Base-by-base conservation (phyloP, 768 basidiomycete species). In the Saitozyma podzolica region DNA sequence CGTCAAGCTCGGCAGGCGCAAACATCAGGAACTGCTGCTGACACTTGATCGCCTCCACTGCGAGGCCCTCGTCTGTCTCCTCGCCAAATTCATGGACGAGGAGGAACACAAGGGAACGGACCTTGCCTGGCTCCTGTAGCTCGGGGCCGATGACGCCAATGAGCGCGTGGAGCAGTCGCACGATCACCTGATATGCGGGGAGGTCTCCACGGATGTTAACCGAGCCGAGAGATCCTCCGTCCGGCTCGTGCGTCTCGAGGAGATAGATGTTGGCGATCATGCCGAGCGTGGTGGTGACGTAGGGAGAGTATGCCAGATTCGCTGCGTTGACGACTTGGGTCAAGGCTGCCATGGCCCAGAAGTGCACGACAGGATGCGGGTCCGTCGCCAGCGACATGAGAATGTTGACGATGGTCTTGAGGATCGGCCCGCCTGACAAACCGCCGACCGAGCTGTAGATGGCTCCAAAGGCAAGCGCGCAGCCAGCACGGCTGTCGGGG, bases 11-110 rank as follows among this genome's bases (percentile, higher is more conserved):
- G 65, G 90, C 86, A 0, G 92, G 89, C 0, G 91, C 89, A 68
- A 98, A 98, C 87, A 99, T 95, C 47, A 98, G 84, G 82, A 96
- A 89, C 76, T 98, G 95, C 71, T 98, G 95, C 10, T 92, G 88
- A 78, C 93, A 95, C 79, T 89, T 91, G 79, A 97, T 94, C 2
- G 93, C 93, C 77, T 97, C 92, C 1, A 98, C 90, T 43, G 88
- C 84, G 58, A 93, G 88, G 0, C 88, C 87, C 72, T 95, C 92
- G 67, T 96, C 92, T 3, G 87, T 85, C 72, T 97, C 94, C 47
- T 85, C 80, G 3, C 87, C 86, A 72, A 97, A 91, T 69, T 92
- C 89, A 62, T 88, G 85, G 6, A 97, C 89, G 16, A 98, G 84
- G 70, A 89, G 87, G 45, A 95, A 84, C 10, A 95, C 85, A 39